These are phyloP conservation scores for Tuber brumale DNA, from an alignment of 495 filamentous ascomycete genomes.

Conservation along the genomic window DNA sequence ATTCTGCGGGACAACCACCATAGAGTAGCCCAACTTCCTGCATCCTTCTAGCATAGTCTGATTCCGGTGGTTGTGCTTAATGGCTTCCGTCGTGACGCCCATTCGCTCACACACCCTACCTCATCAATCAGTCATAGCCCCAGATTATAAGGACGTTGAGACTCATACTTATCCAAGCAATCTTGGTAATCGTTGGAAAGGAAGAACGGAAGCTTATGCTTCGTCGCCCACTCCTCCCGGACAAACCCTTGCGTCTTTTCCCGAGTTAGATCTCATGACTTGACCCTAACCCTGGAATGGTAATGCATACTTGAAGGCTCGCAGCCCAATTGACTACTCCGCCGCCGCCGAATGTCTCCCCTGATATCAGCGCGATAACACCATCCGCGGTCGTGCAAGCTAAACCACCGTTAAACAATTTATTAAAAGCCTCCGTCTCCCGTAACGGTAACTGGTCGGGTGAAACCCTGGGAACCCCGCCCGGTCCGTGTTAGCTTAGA, in stretches of 20 bases:
- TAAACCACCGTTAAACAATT: slow-evolving; percentile 61
- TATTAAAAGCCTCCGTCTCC: slow-evolving; percentile 49
- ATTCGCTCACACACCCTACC: slow-evolving; percentile 56
- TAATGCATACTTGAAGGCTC: slow-evolving; percentile 52
- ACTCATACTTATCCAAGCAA: slow-evolving; percentile 55
- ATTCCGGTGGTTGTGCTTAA: slow-evolving; percentile 67
- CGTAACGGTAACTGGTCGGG: slow-evolving; percentile 68
- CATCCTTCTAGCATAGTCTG: slow-evolving; percentile 65
- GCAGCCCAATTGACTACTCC: slow-evolving; percentile 86
- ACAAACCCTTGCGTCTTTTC: slow-evolving; percentile 63
- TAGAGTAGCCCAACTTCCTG: slow-evolving; percentile 64
- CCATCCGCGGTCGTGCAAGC: slow-evolving; percentile 56
- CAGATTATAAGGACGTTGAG: neutral
- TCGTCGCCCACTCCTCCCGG: slow-evolving; percentile 70
- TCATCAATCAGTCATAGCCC: slow-evolving; percentile 44
- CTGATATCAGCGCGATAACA: slow-evolving; percentile 57
- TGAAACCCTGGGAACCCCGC: slow-evolving; percentile 43
- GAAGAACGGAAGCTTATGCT: slow-evolving; percentile 66
- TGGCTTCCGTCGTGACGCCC: slow-evolving; percentile 64
- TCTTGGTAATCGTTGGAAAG: slow-evolving; percentile 66
- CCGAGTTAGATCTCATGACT: neutral
- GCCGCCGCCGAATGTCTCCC: slow-evolving; percentile 75
- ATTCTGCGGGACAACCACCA: slow-evolving; percentile 71
- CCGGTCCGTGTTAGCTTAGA: neutral
- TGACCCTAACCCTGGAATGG: neutral